Percentiles rank a stretch among this genome's conserved stretches.
phyloP scores from a whole-genome alignment of 75 land plant genomes.

The Chamaecyparis obtusa region DNA sequence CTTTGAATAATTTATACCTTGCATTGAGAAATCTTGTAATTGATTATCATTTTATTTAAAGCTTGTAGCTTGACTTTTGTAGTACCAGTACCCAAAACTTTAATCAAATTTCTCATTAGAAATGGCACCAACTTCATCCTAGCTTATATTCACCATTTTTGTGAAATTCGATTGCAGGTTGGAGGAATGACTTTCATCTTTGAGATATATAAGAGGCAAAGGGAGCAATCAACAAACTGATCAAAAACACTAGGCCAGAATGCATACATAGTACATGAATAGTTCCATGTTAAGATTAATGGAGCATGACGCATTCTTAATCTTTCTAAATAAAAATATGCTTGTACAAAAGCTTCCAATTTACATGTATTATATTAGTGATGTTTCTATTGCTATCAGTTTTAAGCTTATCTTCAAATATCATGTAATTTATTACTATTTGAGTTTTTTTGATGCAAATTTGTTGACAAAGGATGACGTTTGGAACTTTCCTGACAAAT shows the following conservation, averaged over 20 bases:
- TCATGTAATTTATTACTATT: background rate
- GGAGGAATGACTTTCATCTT: constrained; percentile 73
- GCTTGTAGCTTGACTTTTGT: background rate
- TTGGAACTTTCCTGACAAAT: background rate
- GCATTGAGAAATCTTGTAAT: background rate
- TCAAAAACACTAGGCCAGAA: background rate
- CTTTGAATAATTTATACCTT: background rate
- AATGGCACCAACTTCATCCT: background rate
- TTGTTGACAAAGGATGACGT: too few species aligned
- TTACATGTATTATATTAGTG: background rate
- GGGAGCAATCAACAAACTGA: constrained; percentile 10
- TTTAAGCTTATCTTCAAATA: background rate
- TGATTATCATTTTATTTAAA: background rate
- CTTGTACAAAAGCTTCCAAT: background rate
- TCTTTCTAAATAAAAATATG: background rate
- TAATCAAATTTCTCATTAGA: background rate
- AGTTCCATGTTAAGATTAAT: background rate
- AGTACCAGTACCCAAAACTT: background rate
- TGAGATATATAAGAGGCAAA: constrained; percentile 47
- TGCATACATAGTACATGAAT: background rate
- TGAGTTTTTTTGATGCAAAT: background rate
- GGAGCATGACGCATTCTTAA: background rate
- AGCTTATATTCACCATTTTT: background rate
- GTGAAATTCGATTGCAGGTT: constrained; percentile 28
- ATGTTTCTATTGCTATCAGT: background rate